phyloP scores from a whole-genome alignment of 2,329 filamentous ascomycete species.

The Laburnicola sp. region DNA sequence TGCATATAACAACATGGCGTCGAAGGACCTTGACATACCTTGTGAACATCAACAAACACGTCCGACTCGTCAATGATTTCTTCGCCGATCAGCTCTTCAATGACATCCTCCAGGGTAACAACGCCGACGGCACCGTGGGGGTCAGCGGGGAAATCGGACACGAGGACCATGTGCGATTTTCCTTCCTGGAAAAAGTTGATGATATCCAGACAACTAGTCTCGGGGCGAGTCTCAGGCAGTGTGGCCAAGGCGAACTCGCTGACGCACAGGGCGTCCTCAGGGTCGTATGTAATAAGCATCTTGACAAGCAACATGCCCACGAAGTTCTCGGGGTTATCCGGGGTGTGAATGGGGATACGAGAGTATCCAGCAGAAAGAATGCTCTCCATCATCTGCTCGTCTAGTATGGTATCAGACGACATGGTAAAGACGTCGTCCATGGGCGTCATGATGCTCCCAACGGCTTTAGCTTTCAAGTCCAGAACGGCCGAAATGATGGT shows the following conservation, averaged over 20 bases:
- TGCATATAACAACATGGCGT: not conserved
- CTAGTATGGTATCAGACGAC: slow-evolving; percentile 89
- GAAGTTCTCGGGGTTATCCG: slow-evolving; percentile 82
- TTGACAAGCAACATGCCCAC: slow-evolving; percentile 98
- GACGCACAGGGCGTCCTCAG: slow-evolving; percentile 85
- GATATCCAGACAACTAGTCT: slow-evolving; percentile 96
- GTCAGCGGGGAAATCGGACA: slow-evolving; percentile 88
- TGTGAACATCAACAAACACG: slow-evolving; percentile 97
- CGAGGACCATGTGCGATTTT: slow-evolving; percentile 97
- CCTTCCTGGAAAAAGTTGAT: slow-evolving; percentile 99
- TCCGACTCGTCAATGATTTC: slow-evolving; percentile 99
- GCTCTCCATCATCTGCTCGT: slow-evolving; percentile 91
- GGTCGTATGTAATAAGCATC: slow-evolving; percentile 97
- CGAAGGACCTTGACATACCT: slow-evolving; percentile 43
- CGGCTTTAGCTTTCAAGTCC: slow-evolving; percentile 93
- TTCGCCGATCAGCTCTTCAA: slow-evolving; percentile 98
- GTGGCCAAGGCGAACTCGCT: slow-evolving; percentile 91
- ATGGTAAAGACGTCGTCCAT: slow-evolving; percentile 98
- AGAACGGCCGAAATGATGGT: slow-evolving; percentile 97
- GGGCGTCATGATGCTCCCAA: slow-evolving; percentile 96
- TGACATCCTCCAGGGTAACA: slow-evolving; percentile 95
- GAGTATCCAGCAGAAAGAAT: slow-evolving; percentile 95
- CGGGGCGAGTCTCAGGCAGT: slow-evolving; percentile 88
- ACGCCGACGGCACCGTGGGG: slow-evolving; percentile 89
- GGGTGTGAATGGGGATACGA: slow-evolving; percentile 88